phyloP scores from a whole-genome alignment of 208 protist genomes.

The Phytomonas sp. region DNA sequence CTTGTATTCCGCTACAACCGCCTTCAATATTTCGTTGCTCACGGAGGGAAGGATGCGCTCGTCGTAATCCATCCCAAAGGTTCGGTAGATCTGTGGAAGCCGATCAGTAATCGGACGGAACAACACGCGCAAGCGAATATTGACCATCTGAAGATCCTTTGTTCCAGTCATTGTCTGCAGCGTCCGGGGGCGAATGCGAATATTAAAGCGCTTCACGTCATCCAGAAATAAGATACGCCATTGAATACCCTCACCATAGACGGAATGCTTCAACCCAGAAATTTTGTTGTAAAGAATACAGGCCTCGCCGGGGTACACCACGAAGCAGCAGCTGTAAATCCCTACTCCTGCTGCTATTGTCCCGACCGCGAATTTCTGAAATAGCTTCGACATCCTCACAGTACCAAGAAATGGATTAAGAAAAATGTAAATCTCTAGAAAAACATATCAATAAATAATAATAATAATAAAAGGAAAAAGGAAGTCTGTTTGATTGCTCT shows the following conservation, averaged over 20 bases:
- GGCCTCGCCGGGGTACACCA: slow-evolving; percentile 87
- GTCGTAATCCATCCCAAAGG: slow-evolving; percentile 91
- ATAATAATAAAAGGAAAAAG: neutral
- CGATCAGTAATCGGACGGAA: slow-evolving; percentile 77
- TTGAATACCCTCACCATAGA: slow-evolving; percentile 88
- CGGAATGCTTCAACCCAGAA: slow-evolving; percentile 75
- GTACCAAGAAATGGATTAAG: slow-evolving; percentile 3
- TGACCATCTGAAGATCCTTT: slow-evolving; percentile 92
- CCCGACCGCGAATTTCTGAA: slow-evolving; percentile 58
- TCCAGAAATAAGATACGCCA: slow-evolving; percentile 92
- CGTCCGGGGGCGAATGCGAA: slow-evolving; percentile 85
- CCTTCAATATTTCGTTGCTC: slow-evolving; percentile 92
- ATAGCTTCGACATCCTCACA: slow-evolving; percentile 42
- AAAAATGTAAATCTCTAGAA: slow-evolving; percentile 4
- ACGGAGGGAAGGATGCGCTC: slow-evolving; percentile 98
- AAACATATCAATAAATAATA: neutral
- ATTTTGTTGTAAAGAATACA: slow-evolving; percentile 90
- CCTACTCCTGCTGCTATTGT: slow-evolving; percentile 52
- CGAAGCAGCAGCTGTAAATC: slow-evolving; percentile 87
- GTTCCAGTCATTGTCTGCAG: slow-evolving; percentile 90
- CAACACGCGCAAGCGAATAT: slow-evolving; percentile 88
- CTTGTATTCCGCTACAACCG: slow-evolving; percentile 97
- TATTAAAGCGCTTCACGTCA: slow-evolving; percentile 95
- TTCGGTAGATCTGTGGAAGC: slow-evolving; percentile 87
- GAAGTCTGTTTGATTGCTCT: neutral